These are phyloP conservation scores for Globisporangium yorkense DNA, from an alignment of 352 stramenopile genomes.

Conservation along the genomic window DNA sequence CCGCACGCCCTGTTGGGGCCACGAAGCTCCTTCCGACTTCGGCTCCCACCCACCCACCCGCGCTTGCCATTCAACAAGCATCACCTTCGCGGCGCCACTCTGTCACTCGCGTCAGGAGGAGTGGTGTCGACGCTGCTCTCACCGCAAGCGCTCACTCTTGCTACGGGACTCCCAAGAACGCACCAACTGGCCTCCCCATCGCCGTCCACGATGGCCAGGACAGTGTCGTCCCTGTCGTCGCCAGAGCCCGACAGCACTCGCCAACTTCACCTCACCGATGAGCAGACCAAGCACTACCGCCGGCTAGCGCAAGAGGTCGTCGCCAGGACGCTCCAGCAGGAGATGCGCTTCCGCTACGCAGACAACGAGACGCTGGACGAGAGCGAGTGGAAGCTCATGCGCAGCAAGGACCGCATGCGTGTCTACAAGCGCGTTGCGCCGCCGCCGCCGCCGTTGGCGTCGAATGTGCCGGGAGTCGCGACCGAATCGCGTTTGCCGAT, in stretches of 20 bases:
- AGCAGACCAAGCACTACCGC: constrained; percentile 25
- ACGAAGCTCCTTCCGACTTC: too few species aligned
- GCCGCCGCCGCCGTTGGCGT: neutral
- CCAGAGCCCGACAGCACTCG: neutral
- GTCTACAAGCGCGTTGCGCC: constrained; percentile 28
- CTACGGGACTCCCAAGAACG: too few species aligned
- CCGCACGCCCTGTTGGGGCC: too few species aligned
- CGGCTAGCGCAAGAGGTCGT: constrained; percentile 34
- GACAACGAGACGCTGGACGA: constrained; percentile 15
- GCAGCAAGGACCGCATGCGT: constrained; percentile 24
- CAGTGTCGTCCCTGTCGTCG: neutral
- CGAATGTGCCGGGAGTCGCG: neutral
- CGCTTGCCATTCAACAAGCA: too few species aligned
- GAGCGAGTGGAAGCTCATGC: constrained; percentile 27
- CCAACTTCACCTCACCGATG: constrained; percentile 18
- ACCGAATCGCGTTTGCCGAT: constrained; percentile 22
- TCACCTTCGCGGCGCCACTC: too few species aligned
- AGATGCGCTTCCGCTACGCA: constrained; percentile 23
- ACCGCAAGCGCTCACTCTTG: too few species aligned
- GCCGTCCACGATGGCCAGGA: neutral
- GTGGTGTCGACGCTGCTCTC: too few species aligned
- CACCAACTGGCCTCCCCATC: too few species aligned
- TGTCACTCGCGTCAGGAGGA: too few species aligned
- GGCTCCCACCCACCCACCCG: too few species aligned
- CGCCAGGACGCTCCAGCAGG: constrained; percentile 34